phyloP scores from a whole-genome alignment of 1,284 basidiomycete genomes.

The Pseudozyma hubeiensis region DNA sequence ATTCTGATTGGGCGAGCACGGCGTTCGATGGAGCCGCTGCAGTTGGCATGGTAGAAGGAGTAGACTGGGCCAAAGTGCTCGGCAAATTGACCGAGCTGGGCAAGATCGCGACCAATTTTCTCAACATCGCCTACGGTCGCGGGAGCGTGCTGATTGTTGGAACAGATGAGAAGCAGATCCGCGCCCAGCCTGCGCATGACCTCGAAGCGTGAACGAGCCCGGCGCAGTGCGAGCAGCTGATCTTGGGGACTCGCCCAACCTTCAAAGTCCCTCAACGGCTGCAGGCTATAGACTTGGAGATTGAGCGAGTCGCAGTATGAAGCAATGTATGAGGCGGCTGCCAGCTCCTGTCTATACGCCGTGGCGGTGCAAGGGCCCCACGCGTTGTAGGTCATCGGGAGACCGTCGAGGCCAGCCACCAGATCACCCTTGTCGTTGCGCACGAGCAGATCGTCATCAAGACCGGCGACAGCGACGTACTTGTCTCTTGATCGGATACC shows the following conservation, averaged over 20 bases:
- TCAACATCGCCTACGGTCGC: constrained; percentile 56
- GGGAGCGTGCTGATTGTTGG: constrained; percentile 57
- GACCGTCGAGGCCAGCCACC: constrained; percentile 70
- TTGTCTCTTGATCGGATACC: background rate
- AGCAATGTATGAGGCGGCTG: constrained; percentile 63
- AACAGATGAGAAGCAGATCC: constrained; percentile 59
- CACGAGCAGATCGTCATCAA: constrained; percentile 69
- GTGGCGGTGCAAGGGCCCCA: constrained; percentile 45
- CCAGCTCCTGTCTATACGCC: constrained; percentile 37
- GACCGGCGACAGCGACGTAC: constrained; percentile 9
- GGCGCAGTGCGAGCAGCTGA: constrained; percentile 30
- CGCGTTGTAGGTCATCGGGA: constrained; percentile 54
- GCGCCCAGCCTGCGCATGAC: constrained; percentile 59
- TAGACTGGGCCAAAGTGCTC: constrained; percentile 30
- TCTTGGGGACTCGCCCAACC: constrained; percentile 53
- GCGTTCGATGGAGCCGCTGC: constrained; percentile 21
- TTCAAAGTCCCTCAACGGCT: constrained; percentile 69
- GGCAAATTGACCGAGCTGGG: constrained; percentile 43
- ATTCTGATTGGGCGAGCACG: constrained; percentile 41
- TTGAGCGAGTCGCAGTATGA: constrained; percentile 48
- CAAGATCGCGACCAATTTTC: constrained; percentile 59
- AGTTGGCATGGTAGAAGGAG: background rate
- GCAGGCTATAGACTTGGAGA: constrained; percentile 67
- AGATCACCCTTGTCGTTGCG: constrained; percentile 73
- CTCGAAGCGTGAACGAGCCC: constrained; percentile 49